Conservation (phyloP, 225 moss, liverwort and hornwort genomes). For the Sphagnum tenellum region DNA sequence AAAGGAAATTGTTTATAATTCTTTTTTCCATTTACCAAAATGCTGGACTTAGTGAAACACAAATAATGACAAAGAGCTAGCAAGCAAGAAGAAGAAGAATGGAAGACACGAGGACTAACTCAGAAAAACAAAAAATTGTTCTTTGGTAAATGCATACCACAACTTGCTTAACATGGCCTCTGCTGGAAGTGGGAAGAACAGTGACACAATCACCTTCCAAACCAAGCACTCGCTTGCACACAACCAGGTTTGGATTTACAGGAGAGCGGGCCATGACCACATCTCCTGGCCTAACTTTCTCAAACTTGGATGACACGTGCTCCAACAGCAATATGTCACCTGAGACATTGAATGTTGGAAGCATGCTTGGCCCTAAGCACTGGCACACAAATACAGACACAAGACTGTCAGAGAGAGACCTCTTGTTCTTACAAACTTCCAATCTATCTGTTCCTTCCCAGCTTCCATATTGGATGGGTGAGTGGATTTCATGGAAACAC, state of each 20-base stretch:
- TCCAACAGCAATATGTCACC: constrained; percentile 94
- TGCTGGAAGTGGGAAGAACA: constrained; percentile 80
- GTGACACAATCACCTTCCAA: constrained; percentile 87
- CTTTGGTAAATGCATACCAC: constrained; percentile 35
- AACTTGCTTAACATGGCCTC: constrained; percentile 81
- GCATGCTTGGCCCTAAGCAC: constrained; percentile 99
- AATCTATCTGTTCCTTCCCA: too few relatives aligned
- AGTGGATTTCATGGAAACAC: too few relatives aligned
- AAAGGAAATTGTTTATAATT: background rate
- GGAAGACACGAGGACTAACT: background rate
- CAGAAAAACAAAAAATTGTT: background rate
- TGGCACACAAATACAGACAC: constrained; percentile 6
- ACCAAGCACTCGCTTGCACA: constrained; percentile 93
- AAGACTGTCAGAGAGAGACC: too few relatives aligned
- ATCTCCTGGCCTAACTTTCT: constrained; percentile 79
- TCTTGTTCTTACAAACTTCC: too few relatives aligned
- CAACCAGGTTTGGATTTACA: constrained; percentile 83
- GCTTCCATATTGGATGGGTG: too few relatives aligned
- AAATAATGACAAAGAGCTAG: background rate
- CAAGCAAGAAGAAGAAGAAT: background rate
- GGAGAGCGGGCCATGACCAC: constrained; percentile 98
- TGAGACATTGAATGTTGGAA: constrained; percentile 94
- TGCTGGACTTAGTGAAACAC: too few relatives aligned
- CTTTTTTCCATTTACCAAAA: too few relatives aligned
- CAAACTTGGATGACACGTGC: constrained; percentile 84